These are phyloP conservation scores for Suillus subaureus DNA, from an alignment of 768 basidiomycete species.

Conservation along the genomic window DNA sequence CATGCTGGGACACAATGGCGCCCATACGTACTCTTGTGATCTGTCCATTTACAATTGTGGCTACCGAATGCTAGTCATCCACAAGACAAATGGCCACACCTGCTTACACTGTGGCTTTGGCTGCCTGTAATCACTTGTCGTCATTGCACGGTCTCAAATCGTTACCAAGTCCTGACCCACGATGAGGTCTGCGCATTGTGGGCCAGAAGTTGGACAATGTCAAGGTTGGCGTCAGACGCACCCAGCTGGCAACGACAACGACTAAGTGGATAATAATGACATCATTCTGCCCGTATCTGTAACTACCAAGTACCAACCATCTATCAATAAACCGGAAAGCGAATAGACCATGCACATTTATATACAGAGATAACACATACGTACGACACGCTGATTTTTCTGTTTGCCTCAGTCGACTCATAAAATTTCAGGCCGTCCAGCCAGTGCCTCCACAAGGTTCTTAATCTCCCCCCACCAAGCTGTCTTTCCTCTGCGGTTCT, in stretches of 20 bases:
- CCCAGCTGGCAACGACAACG: not conserved
- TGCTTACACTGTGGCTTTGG: not conserved
- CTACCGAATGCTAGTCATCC: not conserved
- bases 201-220: not conserved
- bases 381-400: not conserved
- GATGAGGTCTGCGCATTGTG: not conserved
- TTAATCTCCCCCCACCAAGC: constrained; percentile 79
- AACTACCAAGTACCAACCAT: not conserved
- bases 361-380: not conserved
- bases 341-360: not conserved
- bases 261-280: not conserved
- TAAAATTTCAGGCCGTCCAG: constrained; percentile 61
- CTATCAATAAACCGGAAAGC: not conserved
- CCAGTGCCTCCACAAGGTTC: constrained; percentile 73
- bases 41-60: not conserved
- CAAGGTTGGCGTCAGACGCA: not conserved
- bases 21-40: not conserved
- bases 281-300: not conserved
- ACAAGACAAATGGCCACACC: not conserved
- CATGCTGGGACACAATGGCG: not conserved
- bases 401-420: constrained; percentile 10
- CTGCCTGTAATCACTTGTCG: not conserved
- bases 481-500: constrained; percentile 76
- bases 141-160: not conserved
- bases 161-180: not conserved